Evolutionary conservation across 1,139 yeast species (phyloP).

Genomic region (Pichia norvegensis): DNA sequence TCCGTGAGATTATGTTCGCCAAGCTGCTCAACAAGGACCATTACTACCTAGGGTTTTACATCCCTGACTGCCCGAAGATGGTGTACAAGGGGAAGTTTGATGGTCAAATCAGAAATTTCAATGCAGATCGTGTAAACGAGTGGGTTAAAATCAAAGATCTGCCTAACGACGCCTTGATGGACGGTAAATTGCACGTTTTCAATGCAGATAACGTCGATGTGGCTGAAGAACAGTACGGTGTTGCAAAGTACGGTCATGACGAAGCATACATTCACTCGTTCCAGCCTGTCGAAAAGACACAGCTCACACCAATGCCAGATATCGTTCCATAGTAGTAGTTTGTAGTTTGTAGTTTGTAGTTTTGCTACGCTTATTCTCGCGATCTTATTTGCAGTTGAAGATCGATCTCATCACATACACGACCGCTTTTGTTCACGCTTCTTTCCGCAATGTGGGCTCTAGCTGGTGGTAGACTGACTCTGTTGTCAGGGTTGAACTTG

Average conservation of each 20-base stretch:
- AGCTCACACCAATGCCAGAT: not conserved
- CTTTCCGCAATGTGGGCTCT: too few species aligned
- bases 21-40: conserved; percentile 29
- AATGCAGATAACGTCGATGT: conserved; percentile 26
- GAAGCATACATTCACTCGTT: not conserved
- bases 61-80: conserved; percentile 78
- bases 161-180: conserved; percentile 27
- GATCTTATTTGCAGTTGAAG: too few species aligned
- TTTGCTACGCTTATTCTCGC: too few species aligned
- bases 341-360: too few species aligned
- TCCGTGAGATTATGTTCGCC: conserved; percentile 59
- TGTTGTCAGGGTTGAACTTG: too few species aligned
- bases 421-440: too few species aligned
- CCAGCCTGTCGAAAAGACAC: conserved; percentile 1
- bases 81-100: conserved; percentile 72
- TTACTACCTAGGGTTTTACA: conserved; percentile 58
- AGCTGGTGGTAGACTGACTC: too few species aligned
- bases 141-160: conserved; percentile 33
- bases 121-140: not conserved
- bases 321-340: not conserved
- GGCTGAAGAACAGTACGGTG: conserved; percentile 23
- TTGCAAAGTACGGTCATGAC: not conserved
- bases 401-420: too few species aligned
- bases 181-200: conserved; percentile 39
- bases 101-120: conserved; percentile 56